These are phyloP conservation scores for Fusarium anguioides DNA, from an alignment of 2,329 filamentous ascomycete genomes.

Conservation along the genomic window DNA sequence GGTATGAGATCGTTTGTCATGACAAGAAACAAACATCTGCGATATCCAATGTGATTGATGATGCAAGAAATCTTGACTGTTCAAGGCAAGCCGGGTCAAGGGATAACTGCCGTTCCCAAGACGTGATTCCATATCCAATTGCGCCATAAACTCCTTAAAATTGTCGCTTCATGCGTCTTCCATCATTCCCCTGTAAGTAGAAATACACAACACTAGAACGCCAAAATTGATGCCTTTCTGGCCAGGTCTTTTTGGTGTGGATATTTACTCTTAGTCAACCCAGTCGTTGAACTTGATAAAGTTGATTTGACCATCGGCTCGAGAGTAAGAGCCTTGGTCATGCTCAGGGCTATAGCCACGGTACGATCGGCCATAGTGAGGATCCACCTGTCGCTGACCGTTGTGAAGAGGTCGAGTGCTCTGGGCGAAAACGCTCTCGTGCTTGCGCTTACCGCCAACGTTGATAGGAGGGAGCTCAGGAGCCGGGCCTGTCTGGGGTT, in stretches of 20 bases:
- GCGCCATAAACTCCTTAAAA: conserved; percentile 45
- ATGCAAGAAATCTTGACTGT: conserved; percentile 17
- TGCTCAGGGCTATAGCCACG: conserved; percentile 45
- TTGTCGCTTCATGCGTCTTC: conserved; percentile 38
- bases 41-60: conserved; percentile 17
- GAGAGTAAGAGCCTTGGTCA: conserved; percentile 49
- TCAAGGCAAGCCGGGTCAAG: conserved; percentile 18
- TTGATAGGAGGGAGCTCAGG: conserved; percentile 42
- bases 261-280: conserved; percentile 32
- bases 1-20: conserved; percentile 24
- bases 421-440: conserved; percentile 50
- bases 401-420: conserved; percentile 51
- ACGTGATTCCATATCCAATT: conserved; percentile 16
- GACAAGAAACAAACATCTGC: conserved; percentile 15
- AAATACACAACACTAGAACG: conserved; percentile 45
- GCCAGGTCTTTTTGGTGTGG: conserved; percentile 8
- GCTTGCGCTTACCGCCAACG: conserved; percentile 53
- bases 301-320: conserved; percentile 51
- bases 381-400: conserved; percentile 52
- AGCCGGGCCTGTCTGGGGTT: conserved; percentile 49
- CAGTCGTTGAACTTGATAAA: conserved; percentile 49
- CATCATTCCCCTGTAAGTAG: conserved; percentile 29
- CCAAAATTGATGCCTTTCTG: conserved; percentile 27
- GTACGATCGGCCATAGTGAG: conserved; percentile 43
- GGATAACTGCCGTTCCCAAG: conserved; percentile 5